Percentiles rank a stretch among this genome's conserved stretches.
Conservation (phyloP, 2,329 filamentous ascomycete genomes). For the Aureobasidium pullulans region DNA sequence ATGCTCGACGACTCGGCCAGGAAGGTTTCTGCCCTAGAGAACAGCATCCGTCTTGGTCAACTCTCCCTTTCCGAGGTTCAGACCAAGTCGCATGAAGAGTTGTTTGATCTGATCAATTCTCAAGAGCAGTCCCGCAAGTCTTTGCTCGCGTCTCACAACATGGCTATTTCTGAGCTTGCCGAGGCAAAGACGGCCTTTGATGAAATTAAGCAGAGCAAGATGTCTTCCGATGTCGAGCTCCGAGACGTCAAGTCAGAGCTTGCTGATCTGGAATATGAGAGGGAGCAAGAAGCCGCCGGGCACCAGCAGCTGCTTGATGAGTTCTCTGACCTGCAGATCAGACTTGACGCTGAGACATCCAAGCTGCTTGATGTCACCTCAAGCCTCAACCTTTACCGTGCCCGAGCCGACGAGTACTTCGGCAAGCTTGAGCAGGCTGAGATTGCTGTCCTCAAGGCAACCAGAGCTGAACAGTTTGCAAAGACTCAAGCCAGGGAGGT, state of each 20-base stretch:
- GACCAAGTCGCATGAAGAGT: constrained; percentile 86
- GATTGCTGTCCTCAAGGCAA: constrained; percentile 87
- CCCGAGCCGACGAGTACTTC: constrained; percentile 90
- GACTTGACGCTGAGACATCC: constrained; percentile 80
- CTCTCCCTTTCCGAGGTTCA: constrained; percentile 86
- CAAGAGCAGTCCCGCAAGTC: constrained; percentile 84
- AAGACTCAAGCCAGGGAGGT: constrained; percentile 83
- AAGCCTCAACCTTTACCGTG: constrained; percentile 83
- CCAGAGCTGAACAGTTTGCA: constrained; percentile 86
- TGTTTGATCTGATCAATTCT: constrained; percentile 84
- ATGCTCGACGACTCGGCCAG: constrained; percentile 90
- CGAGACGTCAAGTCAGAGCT: constrained; percentile 78
- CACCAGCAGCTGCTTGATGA: constrained; percentile 85
- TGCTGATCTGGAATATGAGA: constrained; percentile 66
- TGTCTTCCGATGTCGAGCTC: constrained; percentile 74
- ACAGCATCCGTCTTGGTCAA: constrained; percentile 77
- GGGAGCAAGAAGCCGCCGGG: constrained; percentile 82
- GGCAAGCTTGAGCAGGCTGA: constrained; percentile 95
- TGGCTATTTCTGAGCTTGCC: constrained; percentile 73
- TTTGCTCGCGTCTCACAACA: constrained; percentile 76
- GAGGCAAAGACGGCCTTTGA: constrained; percentile 85
- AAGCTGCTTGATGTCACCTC: constrained; percentile 76
- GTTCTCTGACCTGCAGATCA: constrained; percentile 87
- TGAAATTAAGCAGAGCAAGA: constrained; percentile 73
- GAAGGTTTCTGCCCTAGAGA: constrained; percentile 85